Conservation (phyloP, 495 filamentous ascomycete species). For the Penicillium fimorum region DNA sequence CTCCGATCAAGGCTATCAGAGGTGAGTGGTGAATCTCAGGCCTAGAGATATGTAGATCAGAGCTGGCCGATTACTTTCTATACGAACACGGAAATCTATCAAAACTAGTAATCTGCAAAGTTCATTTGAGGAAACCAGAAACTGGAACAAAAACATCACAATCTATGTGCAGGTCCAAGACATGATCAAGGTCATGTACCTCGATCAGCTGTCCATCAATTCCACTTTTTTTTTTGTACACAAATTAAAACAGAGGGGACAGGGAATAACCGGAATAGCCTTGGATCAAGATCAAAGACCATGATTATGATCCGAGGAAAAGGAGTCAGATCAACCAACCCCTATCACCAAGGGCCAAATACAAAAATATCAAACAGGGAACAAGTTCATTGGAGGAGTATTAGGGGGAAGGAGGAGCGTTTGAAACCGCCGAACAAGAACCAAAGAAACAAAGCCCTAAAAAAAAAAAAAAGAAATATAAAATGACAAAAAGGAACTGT, state of each 20-base stretch:
- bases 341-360: background rate
- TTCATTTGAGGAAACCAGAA: background rate
- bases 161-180: background rate
- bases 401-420: conserved; percentile 5
- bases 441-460: background rate
- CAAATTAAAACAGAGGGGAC: background rate
- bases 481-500: background rate
- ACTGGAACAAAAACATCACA: background rate
- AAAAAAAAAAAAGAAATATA: background rate
- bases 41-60: background rate
- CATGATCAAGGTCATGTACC: background rate
- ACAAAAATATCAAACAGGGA: conserved; percentile 3
- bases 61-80: background rate
- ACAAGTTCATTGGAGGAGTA: conserved; percentile 12
- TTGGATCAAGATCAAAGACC: background rate
- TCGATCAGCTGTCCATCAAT: background rate
- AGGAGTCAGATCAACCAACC: background rate
- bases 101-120: background rate
- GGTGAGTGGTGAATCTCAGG: background rate
- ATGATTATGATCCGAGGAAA: background rate
- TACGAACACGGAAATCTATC: background rate
- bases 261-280: background rate
- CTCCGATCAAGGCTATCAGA: background rate
- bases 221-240: conserved; percentile 2
- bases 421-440: conserved; percentile 3